Evolutionary conservation across 1,284 basidiomycete species (phyloP).

Genomic region (Melampsora occidentalis): DNA sequence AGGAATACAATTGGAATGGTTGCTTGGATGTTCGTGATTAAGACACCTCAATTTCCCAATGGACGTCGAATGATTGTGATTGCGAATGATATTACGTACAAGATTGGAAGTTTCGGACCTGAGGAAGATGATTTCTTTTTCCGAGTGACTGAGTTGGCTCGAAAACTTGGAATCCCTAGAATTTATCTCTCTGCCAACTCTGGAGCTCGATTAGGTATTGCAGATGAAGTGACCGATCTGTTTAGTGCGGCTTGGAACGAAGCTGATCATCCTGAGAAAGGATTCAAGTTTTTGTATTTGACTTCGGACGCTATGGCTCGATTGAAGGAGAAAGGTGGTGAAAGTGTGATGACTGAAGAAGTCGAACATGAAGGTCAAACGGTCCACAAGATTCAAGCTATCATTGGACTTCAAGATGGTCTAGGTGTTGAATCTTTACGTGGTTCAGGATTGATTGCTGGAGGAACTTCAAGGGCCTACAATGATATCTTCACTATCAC

Average conservation of each 20-base stretch:
- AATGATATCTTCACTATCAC: constrained; percentile 99
- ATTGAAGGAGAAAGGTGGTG: constrained; percentile 59
- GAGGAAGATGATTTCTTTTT: constrained; percentile 94
- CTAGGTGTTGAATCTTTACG: constrained; percentile 96
- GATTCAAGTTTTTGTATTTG: constrained; percentile 93
- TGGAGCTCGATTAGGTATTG: constrained; percentile 91
- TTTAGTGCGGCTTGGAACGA: constrained; percentile 93
- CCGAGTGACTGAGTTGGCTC: constrained; percentile 88
- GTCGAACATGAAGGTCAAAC: constrained; percentile 79
- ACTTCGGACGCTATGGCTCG: constrained; percentile 62
- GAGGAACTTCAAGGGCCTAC: constrained; percentile 95
- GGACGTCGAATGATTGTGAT: constrained; percentile 86
- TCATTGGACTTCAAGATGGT: constrained; percentile 93
- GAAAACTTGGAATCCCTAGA: constrained; percentile 79
- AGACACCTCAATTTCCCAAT: constrained; percentile 86
- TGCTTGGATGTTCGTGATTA: constrained; percentile 89
- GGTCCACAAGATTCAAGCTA: constrained; percentile 90
- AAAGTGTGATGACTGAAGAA: constrained; percentile 76
- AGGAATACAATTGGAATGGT: constrained; percentile 98
- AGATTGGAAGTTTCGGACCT: constrained; percentile 97
- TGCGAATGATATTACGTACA: constrained; percentile 98
- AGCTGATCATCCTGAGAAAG: constrained; percentile 78
- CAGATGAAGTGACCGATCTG: constrained; percentile 82
- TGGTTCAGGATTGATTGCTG: constrained; percentile 96
- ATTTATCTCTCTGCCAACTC: constrained; percentile 99